Evolutionary conservation across 371 early-diverging fungal genomes (phyloP), one percentile per base, ranked within the genome.

Genomic region (Syncephalastrum racemosum): DNA sequence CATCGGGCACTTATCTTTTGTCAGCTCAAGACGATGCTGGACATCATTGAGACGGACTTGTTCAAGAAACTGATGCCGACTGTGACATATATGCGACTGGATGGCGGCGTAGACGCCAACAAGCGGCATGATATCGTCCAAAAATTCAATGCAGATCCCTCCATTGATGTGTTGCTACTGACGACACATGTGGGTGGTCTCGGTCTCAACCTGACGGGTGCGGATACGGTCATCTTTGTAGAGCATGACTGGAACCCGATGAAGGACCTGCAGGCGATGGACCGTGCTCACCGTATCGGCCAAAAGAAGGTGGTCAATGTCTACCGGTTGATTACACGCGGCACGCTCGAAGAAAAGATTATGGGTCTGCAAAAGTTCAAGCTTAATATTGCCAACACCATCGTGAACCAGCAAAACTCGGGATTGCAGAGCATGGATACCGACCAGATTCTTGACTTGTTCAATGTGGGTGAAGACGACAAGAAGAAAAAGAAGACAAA

Each of bases 181-280:
- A 99, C 99, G 23, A 99, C 99, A 0, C 92, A 91, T 52, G 97
- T 98, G 15, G 99, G 99, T 67, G 99, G 99, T 2, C 80, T 99
- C 8, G 99, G 99, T 2, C 83, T 99, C 4, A 99, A 99, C 62
- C 71, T 99, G 62, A 99, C 99, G 5, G 97, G 97, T 12, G 99
- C 99, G 4, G 98, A 99, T 66, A 98, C 97, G 2, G 99, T 99
- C 6, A 97, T 99, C 27, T 98, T 99, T 84, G 97, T 98, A 14
- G 99, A 99, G 73, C 99, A 99, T 73, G 99, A 99, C 67, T 99
- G 99, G 95, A 99, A 99, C 72, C 99, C 99, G 2, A 96, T 96
- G 89, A 94, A 89, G 65, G 93, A 93, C 69, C 61, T 93, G 40
- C 98, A 98, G 68, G 99, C 99, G 4, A 98, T 97, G 99, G 99